These are phyloP conservation scores for Barnettozyma vustinii DNA, from an alignment of 805 yeast genomes.

Conservation along the genomic window DNA sequence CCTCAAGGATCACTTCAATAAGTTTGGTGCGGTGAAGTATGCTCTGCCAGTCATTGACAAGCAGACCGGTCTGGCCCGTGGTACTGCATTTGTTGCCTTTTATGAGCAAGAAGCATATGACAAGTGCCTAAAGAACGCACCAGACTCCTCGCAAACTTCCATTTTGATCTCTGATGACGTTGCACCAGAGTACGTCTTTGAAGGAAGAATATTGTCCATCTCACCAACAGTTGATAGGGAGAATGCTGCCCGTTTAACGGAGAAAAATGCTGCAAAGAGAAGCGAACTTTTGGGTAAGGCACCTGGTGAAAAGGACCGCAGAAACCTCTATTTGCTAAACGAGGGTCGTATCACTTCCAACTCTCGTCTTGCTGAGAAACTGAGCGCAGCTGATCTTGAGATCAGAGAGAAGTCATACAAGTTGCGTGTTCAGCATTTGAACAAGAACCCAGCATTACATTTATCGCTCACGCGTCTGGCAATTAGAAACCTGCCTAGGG, in stretches of 20 bases:
- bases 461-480: slow-evolving; percentile 94
- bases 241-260: slow-evolving; percentile 70
- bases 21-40: slow-evolving; percentile 84
- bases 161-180: slow-evolving; percentile 89
- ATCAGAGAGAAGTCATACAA: slow-evolving; percentile 83
- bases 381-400: slow-evolving; percentile 72
- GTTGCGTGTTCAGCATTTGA: slow-evolving; percentile 82
- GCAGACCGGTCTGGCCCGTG: slow-evolving; percentile 80
- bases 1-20: slow-evolving; percentile 66
- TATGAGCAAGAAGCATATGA: slow-evolving; percentile 52
- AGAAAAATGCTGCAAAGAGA: slow-evolving; percentile 67
- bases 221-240: slow-evolving; percentile 83
- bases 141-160: slow-evolving; percentile 57
- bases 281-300: slow-evolving; percentile 75
- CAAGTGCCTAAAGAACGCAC: slow-evolving; percentile 73
- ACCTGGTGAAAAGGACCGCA: slow-evolving; percentile 72
- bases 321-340: slow-evolving; percentile 80
- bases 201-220: slow-evolving; percentile 84
- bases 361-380: slow-evolving; percentile 67
- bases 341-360: slow-evolving; percentile 88
- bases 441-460: slow-evolving; percentile 87
- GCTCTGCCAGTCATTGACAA: slow-evolving; percentile 91
- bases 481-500: slow-evolving; percentile 87
- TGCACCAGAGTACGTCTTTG: slow-evolving; percentile 80
- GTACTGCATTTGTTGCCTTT: slow-evolving; percentile 94